Evolutionary conservation across 2,329 filamentous ascomycete species (phyloP), one percentile per base, ranked within the genome.

Genomic region (Monilinia fructicola): DNA sequence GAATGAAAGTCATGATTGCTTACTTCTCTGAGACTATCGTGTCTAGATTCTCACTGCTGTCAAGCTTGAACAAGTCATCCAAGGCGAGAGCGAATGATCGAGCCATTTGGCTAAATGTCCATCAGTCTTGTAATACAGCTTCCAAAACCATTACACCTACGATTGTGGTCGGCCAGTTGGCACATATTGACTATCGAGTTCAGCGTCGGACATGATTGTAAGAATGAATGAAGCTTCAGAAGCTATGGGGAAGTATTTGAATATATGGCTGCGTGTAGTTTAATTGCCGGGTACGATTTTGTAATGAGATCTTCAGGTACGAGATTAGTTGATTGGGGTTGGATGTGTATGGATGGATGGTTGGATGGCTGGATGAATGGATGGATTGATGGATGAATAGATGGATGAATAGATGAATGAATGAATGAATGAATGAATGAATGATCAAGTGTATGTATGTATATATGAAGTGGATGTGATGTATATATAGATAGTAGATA

Each of bases 51-150:
- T 89, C 86, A 72, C 89, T 89, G 78, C 88, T 90, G 73, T 95
- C 91, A 76, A 97, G 88, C 75, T 90, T 90, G 82, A 97, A 97
- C 73, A 96, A 90, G 77, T 92, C 90, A 82, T 94, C 90, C 69
- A 97, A 83, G 77, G 94, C 91, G 54, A 87, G 83, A 68, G 92
- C 94, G 80, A 97, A 97, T 76, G 90, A 92, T 73, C 87, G 90
- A 64, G 93, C 93, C 79, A 97, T 88, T 69, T 91, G 95, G 70
- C 93, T 97, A 79, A 56, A 40, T 50, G 64, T 44, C 50, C 42
- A 68, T 71, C 61, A 69, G 65, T 59, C 68, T 67, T 40, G n/a
- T 52, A 23, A 10, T 4, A 35, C 35, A 28, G 50, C 9, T 28
- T 44, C 35, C 42, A 23, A 52, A 31, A 18, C 16, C 18, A 58